Conservation (phyloP, 164 flowering plant species). For the Aristolochia fimbriata region DNA sequence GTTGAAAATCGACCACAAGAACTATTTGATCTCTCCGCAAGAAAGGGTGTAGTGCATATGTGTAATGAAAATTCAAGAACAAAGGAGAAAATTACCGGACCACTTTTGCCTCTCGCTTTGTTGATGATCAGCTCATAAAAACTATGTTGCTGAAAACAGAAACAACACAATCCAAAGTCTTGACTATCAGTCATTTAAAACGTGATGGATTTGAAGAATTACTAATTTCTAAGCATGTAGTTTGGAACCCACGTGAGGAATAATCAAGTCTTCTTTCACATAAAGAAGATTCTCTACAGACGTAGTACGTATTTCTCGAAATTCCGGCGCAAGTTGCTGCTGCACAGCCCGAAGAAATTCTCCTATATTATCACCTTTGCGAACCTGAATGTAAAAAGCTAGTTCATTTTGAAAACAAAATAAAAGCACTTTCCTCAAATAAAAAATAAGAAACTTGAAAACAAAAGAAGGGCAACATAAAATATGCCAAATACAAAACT, state of each 20-base stretch:
- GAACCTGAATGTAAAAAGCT: conserved; percentile 37
- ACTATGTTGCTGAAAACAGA: conserved; percentile 78
- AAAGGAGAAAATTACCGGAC: conserved; percentile 59
- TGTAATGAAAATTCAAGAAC: too few relatives aligned
- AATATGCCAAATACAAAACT: not conserved
- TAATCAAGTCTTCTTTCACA: conserved; percentile 97
- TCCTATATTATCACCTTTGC: conserved; percentile 89
- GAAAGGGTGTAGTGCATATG: too few relatives aligned
- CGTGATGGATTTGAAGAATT: not conserved
- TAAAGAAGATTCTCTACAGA: conserved; percentile 95
- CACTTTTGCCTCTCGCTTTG: conserved; percentile 99
- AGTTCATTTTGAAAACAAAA: not conserved
- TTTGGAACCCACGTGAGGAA: conserved; percentile 65
- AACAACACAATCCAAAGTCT: not conserved
- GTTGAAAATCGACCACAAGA: too few relatives aligned
- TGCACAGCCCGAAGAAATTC: conserved; percentile 94
- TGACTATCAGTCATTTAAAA: not conserved
- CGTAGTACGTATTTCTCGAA: conserved; percentile 89
- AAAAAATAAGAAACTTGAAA: too few relatives aligned
- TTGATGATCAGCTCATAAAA: conserved; percentile 88
- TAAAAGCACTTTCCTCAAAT: too few relatives aligned
- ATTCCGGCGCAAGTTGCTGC: conserved; percentile 98
- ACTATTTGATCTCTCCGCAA: too few relatives aligned
- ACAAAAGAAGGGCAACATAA: not conserved
- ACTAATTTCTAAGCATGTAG: not conserved